phyloP scores from a whole-genome alignment of 2,329 filamentous ascomycete genomes.

The Amylocarpus encephaloides region DNA sequence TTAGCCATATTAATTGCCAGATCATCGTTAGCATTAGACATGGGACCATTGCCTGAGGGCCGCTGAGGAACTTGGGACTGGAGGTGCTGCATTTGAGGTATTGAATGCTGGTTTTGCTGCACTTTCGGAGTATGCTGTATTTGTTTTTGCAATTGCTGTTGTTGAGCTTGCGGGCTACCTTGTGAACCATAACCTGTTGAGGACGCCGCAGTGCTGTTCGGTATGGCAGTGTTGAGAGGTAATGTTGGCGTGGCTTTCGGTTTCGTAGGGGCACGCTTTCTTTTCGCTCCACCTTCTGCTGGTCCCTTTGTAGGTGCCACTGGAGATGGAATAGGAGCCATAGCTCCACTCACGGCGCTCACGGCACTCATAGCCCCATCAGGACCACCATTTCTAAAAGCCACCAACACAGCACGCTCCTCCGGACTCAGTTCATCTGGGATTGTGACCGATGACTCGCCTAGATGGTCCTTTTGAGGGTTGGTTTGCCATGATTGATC shows the following conservation, averaged over 20 bases:
- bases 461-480: slow-evolving; percentile 10
- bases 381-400: slow-evolving; percentile 23
- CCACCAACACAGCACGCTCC: slow-evolving; percentile 30
- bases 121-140: background rate
- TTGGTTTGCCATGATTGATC: slow-evolving; percentile 23
- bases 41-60: background rate
- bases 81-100: background rate
- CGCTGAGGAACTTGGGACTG: slow-evolving; percentile 3
- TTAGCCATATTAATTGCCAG: slow-evolving; percentile 16
- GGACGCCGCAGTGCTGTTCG: background rate
- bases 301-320: slow-evolving; percentile 17
- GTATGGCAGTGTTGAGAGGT: slow-evolving; percentile 8
- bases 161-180: slow-evolving; percentile 1
- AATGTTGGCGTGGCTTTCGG: slow-evolving; percentile 16
- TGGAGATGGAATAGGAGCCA: slow-evolving; percentile 14
- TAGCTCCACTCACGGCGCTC: slow-evolving; percentile 5
- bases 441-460: slow-evolving; percentile 4
- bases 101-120: slow-evolving; percentile 2
- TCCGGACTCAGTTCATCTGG: slow-evolving; percentile 29
- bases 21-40: slow-evolving; percentile 10
- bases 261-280: slow-evolving; percentile 26
- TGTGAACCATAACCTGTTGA: background rate
- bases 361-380: slow-evolving; percentile 10
- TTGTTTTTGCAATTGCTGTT: slow-evolving; percentile 6
- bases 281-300: slow-evolving; percentile 18